Base-by-base conservation (phyloP, 148 eudicot genomes). In the Cornus florida region DNA sequence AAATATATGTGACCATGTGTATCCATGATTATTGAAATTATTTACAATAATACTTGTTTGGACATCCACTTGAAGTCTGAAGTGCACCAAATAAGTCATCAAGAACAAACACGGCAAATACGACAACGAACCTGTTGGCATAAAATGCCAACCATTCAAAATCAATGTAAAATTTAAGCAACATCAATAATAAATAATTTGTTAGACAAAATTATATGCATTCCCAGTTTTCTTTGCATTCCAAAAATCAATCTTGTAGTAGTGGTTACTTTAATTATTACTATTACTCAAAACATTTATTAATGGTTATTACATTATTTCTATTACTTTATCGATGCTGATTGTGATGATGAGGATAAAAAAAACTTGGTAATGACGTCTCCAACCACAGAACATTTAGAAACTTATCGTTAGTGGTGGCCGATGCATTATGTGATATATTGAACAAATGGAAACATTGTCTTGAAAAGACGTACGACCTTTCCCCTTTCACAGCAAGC, bases 401-500 rank as follows among this genome's bases (percentile, higher is more conserved):
- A 78, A 53, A 70, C 5, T 10, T 48, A 56, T 24, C 22, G 14
- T 60, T 31, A n/a, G 32, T 32, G n/a, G 14, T 31, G 56, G 50
- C 50, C 35, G 43, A 17, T 10, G 22, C 68, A 59, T 50, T 33
- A 31, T 2, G 20, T 33, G 17, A 9, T 75, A 10, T 6, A 43
- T 57, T 16, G 3, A 38, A 39, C 23, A 75, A 64, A 66, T 24
- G 70, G 59, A 16, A 33, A 57, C 22, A 59, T 43, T 16, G 28
- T 39, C 50, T 16, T 1, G 16, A 23, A 11, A 65, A 24, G 33
- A 69, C 22, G 66, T 66, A 57, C 46, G 66, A 97, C 99, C 99
- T 94, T 89, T 97, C 98, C 77, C 98, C 97, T 82, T 89, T 97
- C 23, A 97, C 87, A 79, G 97, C 91, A 85, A 97, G 97, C 74